Base-by-base conservation (phyloP, 768 basidiomycete species). In the Pleurotus pulmonarius region DNA sequence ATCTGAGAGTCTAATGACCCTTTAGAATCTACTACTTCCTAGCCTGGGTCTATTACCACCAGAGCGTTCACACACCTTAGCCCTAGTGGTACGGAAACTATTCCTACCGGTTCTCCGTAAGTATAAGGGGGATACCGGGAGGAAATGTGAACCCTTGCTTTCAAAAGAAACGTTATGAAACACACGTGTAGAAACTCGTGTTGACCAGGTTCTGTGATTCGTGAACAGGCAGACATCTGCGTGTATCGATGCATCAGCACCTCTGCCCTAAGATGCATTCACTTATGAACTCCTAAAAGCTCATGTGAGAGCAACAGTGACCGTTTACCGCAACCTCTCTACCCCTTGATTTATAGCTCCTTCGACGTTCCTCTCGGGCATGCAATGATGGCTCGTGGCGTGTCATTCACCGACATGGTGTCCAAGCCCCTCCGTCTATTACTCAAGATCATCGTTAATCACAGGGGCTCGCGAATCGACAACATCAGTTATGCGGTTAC, bases 141-240 rank as follows among this genome's bases (percentile, higher is more conserved):
- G 29, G 29, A 44, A 44, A 22, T 44, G 8, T 22, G 20, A 44
- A 40, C 51, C 51, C 38, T 40, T 52, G 37, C 39, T 52, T 39
- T 24, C 51, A 53, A 53, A 34, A 39, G 37, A 53, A 41, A 53
- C 51, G 51, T 22, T 25, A 53, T 53, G 51, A 53, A 53, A 43
- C 51, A 53, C 51, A 53, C 51, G 51, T 53, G 51, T 53, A 39
- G 24, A 4, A 4, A 26, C 51, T 53, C 51, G 39, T 53, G 51
- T 41, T 41, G 15, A 34, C 48, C 48, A 34, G 38, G 38, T 49
- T 34, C 48, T 49, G 13, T 37, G 48, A 49, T 34, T 34, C 29
- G 29, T 34, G 41, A 44, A 44, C 41, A 24, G 37, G n/a, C 38
- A 40, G 20, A 53, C 51, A 53, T 22, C 51, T 53, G 39, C 51